These are phyloP conservation scores for Helotiales sp. DNA, from an alignment of 2,329 filamentous ascomycete species.

Conservation along the genomic window DNA sequence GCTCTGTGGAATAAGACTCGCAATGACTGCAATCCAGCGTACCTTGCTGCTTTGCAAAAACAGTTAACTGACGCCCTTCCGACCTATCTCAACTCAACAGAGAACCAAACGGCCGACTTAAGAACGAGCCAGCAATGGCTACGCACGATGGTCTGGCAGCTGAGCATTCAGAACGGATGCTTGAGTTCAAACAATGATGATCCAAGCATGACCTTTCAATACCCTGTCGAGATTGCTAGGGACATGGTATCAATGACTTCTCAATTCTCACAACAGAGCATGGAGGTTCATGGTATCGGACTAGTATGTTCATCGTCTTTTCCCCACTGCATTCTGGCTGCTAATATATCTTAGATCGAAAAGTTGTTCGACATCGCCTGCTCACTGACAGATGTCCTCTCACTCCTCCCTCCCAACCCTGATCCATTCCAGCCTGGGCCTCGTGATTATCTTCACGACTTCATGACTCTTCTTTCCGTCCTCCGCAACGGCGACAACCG, in stretches of 20 bases:
- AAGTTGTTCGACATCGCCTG: constrained; percentile 78
- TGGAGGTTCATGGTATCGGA: constrained; percentile 74
- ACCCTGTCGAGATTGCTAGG: constrained; percentile 60
- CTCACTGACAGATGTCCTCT: constrained; percentile 71
- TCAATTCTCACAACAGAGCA: constrained; percentile 69
- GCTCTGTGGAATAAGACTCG: constrained; percentile 67
- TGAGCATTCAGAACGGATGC: constrained; percentile 56
- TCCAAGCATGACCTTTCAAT: constrained; percentile 60
- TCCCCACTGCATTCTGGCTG: not conserved
- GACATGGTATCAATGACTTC: constrained; percentile 67
- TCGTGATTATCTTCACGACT: constrained; percentile 70
- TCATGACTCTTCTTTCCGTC: constrained; percentile 66
- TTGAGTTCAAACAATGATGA: constrained; percentile 49
- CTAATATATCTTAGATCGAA: constrained; percentile 55
- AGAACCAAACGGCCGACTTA: constrained; percentile 56
- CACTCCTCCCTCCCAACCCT: constrained; percentile 59
- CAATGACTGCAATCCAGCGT: constrained; percentile 55
- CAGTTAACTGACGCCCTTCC: constrained; percentile 58
- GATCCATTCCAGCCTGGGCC: constrained; percentile 66
- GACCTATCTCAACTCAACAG: constrained; percentile 49
- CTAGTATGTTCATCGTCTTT: constrained; percentile 53
- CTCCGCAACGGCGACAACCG: constrained; percentile 75
- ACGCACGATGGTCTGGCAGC: constrained; percentile 63
- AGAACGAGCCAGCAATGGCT: constrained; percentile 65
- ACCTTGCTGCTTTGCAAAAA: constrained; percentile 60